A percentile compares a stretch with the other conserved stretches of the same genome.
Conservation (phyloP, 2,329 filamentous ascomycete species). For the Drechslerella coelobrocha region DNA sequence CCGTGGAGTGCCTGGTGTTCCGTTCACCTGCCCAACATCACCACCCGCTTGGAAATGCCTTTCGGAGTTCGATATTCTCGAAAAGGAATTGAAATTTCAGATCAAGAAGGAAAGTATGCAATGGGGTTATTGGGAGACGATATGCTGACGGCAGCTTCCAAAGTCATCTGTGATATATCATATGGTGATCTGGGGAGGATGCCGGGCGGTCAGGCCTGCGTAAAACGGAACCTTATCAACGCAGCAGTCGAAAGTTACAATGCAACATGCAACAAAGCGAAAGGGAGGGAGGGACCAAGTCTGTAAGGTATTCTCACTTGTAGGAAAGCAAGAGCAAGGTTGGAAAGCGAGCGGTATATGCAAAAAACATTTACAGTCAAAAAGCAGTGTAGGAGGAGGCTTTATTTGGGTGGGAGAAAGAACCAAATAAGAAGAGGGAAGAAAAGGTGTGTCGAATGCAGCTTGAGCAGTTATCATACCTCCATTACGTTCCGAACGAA, state of each 20-base stretch:
- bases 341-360: background rate
- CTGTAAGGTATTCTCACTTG: background rate
- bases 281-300: slow-evolving; percentile 15
- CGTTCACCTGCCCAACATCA: slow-evolving; percentile 44
- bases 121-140: slow-evolving; percentile 10
- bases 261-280: slow-evolving; percentile 48
- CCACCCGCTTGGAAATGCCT: slow-evolving; percentile 47
- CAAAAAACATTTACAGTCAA: slow-evolving; percentile 6
- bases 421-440: slow-evolving; percentile 14
- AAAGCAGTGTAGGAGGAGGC: slow-evolving; percentile 21
- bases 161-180: slow-evolving; percentile 22
- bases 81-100: slow-evolving; percentile 13
- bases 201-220: slow-evolving; percentile 6
- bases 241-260: slow-evolving; percentile 43
- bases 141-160: slow-evolving; percentile 17
- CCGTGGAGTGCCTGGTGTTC: slow-evolving; percentile 27
- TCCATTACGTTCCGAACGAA: slow-evolving; percentile 44
- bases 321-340: slow-evolving; percentile 8
- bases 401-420: slow-evolving; percentile 17
- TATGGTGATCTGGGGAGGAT: background rate
- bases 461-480: slow-evolving; percentile 40
- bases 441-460: slow-evolving; percentile 23
- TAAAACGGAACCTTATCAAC: slow-evolving; percentile 43
- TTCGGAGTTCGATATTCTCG: slow-evolving; percentile 28
- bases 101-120: slow-evolving; percentile 20